Evolutionary conservation across 73 alveolate genomes (phyloP).

Genomic region (Paraurostyla sp.): DNA sequence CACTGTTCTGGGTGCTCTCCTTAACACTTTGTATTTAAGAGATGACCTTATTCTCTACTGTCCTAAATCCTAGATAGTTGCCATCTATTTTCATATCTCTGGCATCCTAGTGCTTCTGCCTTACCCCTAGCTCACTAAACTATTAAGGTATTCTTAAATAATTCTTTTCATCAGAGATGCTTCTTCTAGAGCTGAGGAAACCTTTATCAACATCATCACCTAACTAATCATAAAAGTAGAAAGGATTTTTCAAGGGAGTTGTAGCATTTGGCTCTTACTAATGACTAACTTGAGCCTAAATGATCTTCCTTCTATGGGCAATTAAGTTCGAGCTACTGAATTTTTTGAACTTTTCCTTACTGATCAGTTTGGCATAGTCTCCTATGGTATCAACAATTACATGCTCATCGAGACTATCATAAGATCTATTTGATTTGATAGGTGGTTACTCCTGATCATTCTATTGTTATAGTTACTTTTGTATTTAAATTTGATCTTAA

Average conservation of each 20-base stretch:
- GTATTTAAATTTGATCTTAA: background rate
- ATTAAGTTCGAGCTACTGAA: background rate
- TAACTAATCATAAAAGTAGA: no score
- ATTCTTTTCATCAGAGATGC: no score
- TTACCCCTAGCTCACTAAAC: no score
- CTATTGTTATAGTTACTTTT: background rate
- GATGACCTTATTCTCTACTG: background rate
- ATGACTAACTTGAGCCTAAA: background rate
- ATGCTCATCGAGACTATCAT: slow-evolving; percentile 30
- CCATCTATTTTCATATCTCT: background rate
- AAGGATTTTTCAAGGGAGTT: no score
- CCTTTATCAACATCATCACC: no score
- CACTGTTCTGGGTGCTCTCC: background rate
- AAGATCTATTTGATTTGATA: background rate
- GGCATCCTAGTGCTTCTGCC: background rate
- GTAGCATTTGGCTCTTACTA: no score
- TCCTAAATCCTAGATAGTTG: background rate
- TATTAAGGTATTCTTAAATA: no score
- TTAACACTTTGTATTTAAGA: background rate
- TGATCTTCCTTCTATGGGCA: background rate
- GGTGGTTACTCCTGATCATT: background rate
- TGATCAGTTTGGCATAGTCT: slow-evolving; percentile 9
- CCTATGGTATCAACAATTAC: slow-evolving; percentile 12
- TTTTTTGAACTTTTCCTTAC: background rate
- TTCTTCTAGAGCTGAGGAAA: no score